Percentiles rank a stretch among this genome's conserved stretches.
Conservation (phyloP, 352 stramenopile species). For the Phytophthora sojae region DNA sequence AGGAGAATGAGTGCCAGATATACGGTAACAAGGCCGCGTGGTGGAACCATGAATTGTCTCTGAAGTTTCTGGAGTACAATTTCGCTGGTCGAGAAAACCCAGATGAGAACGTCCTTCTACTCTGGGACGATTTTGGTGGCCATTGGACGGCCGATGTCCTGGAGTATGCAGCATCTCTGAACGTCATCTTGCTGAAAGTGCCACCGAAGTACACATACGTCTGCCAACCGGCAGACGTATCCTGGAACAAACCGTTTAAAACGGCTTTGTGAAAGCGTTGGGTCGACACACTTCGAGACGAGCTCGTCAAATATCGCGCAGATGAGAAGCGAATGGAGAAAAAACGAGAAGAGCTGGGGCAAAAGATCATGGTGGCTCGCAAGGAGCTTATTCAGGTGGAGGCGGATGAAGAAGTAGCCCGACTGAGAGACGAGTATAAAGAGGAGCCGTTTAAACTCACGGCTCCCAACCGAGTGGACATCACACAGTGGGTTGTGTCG, state of each 20-base stretch:
- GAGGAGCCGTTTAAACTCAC: background rate
- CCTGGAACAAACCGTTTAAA: background rate
- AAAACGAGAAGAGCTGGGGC: background rate
- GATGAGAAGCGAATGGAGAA: background rate
- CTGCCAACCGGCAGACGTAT: constrained; percentile 1
- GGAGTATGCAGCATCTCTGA: background rate
- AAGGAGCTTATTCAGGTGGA: background rate
- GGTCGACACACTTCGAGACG: background rate
- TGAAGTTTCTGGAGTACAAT: background rate
- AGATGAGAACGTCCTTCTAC: background rate
- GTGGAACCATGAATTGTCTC: background rate
- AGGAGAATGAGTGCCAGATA: background rate
- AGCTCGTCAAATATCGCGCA: background rate
- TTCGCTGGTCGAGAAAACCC: background rate
- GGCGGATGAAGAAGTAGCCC: background rate
- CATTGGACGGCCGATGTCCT: background rate
- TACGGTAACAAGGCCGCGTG: background rate
- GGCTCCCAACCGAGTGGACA: background rate
- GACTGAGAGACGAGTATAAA: background rate
- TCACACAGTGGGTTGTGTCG: background rate
- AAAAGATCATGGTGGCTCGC: background rate
- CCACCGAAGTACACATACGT: background rate
- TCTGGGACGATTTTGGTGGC: background rate
- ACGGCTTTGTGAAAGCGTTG: background rate
- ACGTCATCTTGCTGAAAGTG: background rate